Evolutionary conservation across 306 rosid genomes (phyloP).

Genomic region (Glycyrrhiza uralensis): DNA sequence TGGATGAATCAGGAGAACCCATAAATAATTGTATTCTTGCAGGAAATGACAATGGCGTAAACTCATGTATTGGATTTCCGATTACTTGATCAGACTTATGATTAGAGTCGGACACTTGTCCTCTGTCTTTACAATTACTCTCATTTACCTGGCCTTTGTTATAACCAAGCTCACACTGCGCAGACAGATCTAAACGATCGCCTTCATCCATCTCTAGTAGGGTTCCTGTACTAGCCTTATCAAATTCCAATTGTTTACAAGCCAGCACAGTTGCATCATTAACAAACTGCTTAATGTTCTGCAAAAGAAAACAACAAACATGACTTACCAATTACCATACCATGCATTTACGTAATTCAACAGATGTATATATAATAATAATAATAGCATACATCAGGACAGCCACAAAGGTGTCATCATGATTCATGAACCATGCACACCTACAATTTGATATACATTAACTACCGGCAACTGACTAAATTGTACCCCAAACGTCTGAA

Average conservation of each 20-base stretch:
- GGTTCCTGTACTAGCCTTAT: constrained; percentile 27
- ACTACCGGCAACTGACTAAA: not conserved
- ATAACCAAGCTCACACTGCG: constrained; percentile 25
- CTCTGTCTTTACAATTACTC: constrained; percentile 27
- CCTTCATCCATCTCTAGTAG: constrained; percentile 27
- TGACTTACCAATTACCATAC: not conserved
- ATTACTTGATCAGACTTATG: constrained; percentile 32
- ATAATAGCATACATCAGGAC: not conserved
- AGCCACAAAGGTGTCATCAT: constrained; percentile 8
- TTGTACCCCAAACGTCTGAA: not conserved
- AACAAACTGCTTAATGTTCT: constrained; percentile 44
- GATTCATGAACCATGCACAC: constrained; percentile 16
- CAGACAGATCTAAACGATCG: constrained; percentile 31
- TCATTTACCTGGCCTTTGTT: constrained; percentile 27
- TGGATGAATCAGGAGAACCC: constrained; percentile 43
- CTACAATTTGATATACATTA: not conserved
- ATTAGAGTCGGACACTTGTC: constrained; percentile 4
- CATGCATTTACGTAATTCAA: constrained; percentile 14
- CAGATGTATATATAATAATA: too few relatives aligned
- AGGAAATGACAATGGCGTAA: constrained; percentile 26
- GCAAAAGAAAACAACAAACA: constrained; percentile 24
- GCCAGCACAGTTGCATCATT: constrained; percentile 20
- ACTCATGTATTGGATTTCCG: constrained; percentile 33
- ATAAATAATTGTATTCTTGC: constrained; percentile 19
- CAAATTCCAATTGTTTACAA: constrained; percentile 26